Evolutionary conservation across 768 basidiomycete genomes (phyloP).

Genomic region (Floccularia luteovirens): DNA sequence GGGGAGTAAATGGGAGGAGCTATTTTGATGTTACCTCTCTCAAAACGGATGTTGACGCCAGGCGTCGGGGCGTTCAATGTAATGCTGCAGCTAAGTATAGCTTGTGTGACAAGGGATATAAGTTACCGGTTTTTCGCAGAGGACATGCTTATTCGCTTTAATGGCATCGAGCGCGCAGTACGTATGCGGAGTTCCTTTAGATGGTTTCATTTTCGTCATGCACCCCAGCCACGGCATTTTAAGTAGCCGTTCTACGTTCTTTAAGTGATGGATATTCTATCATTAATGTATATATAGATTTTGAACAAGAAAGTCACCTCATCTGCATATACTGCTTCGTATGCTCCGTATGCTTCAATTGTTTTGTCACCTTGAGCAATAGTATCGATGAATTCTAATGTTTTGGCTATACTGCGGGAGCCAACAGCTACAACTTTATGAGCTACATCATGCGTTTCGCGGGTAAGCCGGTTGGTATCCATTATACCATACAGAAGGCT

Average conservation of each 20-base stretch:
- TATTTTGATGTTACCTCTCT: slow-evolving; percentile 62
- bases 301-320: too few relatives aligned
- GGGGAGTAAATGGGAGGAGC: slow-evolving; percentile 62
- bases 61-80: slow-evolving; percentile 37
- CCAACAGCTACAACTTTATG: slow-evolving; percentile 74
- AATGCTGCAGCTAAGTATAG: slow-evolving; percentile 64
- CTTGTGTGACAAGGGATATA: slow-evolving; percentile 70
- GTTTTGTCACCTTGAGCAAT: slow-evolving; percentile 40
- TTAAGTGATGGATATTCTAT: too few relatives aligned
- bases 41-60: slow-evolving; percentile 66
- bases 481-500: too few relatives aligned
- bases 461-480: too few relatives aligned
- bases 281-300: too few relatives aligned
- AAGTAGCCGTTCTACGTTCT: too few relatives aligned
- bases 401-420: slow-evolving; percentile 63
- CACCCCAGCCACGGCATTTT: too few relatives aligned
- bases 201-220: too few relatives aligned
- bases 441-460: slow-evolving; percentile 52
- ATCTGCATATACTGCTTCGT: slow-evolving; percentile 68
- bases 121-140: slow-evolving; percentile 88
- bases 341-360: slow-evolving; percentile 66
- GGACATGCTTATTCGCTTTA: slow-evolving; percentile 74
- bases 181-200: slow-evolving; percentile 77
- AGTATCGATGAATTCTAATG: slow-evolving; percentile 57
- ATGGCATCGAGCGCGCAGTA: slow-evolving; percentile 76